These are phyloP conservation scores for Fusarium denticulatum DNA, from an alignment of 2,329 filamentous ascomycete species.

Conservation along the genomic window DNA sequence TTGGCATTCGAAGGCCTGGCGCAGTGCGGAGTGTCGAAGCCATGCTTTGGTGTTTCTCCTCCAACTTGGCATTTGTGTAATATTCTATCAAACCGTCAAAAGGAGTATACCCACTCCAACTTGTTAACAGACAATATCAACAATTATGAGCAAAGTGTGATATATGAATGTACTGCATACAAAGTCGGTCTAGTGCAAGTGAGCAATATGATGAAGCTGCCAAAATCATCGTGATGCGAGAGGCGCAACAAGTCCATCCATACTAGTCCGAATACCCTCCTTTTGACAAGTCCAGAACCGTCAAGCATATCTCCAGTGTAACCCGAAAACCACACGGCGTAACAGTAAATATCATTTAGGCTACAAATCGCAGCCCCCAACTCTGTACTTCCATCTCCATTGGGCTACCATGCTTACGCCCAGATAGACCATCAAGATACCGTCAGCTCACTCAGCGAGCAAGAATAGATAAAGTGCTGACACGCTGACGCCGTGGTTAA, in stretches of 20 bases:
- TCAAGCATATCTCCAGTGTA: not conserved
- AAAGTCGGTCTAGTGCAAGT: not conserved
- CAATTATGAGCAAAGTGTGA: fast-evolving
- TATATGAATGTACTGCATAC: not conserved
- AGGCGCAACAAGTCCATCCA: not conserved
- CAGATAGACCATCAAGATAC: not conserved
- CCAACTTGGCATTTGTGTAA: not conserved
- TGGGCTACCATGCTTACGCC: not conserved
- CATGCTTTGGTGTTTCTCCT: no score
- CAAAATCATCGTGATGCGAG: not conserved
- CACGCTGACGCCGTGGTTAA: not conserved
- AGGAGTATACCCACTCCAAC: fast-evolving
- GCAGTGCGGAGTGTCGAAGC: not conserved
- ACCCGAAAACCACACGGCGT: not conserved
- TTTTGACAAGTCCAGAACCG: not conserved
- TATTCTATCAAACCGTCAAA: not conserved
- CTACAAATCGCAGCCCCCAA: not conserved
- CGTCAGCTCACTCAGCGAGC: slow-evolving; percentile 11
- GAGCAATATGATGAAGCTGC: not conserved
- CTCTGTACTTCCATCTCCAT: not conserved
- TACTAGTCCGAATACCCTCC: not conserved
- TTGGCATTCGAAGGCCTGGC: no score
- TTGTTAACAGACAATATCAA: not conserved
- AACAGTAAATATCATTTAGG: not conserved
- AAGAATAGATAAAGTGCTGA: slow-evolving; percentile 9